A percentile compares a stretch with the other conserved stretches of the same genome.
phyloP scores from a whole-genome alignment of 2,329 filamentous ascomycete species.

The Ophiostoma montium region DNA sequence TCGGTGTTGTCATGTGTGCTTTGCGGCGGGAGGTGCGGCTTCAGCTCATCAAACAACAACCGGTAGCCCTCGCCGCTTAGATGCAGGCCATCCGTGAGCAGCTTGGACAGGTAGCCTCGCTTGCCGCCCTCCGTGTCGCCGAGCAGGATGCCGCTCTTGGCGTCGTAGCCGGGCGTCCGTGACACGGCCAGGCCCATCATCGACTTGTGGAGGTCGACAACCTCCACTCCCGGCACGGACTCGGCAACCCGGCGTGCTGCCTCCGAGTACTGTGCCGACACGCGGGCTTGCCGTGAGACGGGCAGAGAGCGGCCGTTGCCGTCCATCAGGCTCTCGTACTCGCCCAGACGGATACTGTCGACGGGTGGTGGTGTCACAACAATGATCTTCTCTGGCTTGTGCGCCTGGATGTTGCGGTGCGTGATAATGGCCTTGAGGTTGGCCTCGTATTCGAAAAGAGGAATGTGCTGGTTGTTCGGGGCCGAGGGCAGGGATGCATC shows the following conservation, averaged over 20 bases:
- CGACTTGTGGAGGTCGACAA: slow-evolving; percentile 68
- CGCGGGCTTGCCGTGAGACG: slow-evolving; percentile 29
- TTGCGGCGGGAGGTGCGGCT: slow-evolving; percentile 32
- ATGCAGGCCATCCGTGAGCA: slow-evolving; percentile 46
- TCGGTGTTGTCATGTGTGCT: slow-evolving; percentile 24
- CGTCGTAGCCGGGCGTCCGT: slow-evolving; percentile 42
- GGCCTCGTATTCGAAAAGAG: slow-evolving; percentile 57
- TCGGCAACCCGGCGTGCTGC: slow-evolving; percentile 53
- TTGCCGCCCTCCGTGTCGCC: slow-evolving; percentile 35
- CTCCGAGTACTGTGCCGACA: slow-evolving; percentile 43
- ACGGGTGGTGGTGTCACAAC: slow-evolving; percentile 73
- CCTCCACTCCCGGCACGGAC: slow-evolving; percentile 48
- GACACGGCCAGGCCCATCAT: slow-evolving; percentile 57
- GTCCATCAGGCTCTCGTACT: slow-evolving; percentile 28
- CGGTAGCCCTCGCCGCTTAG: slow-evolving; percentile 39
- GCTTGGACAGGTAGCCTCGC: slow-evolving; percentile 33
- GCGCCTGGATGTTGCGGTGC: slow-evolving; percentile 54
- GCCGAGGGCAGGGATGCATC: slow-evolving; percentile 59
- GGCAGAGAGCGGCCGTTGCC: slow-evolving; percentile 32
- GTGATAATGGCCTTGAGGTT: slow-evolving; percentile 60
- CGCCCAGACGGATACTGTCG: slow-evolving; percentile 54
- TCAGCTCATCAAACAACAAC: slow-evolving; percentile 35
- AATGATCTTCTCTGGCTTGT: slow-evolving; percentile 60
- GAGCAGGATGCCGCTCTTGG: slow-evolving; percentile 28
- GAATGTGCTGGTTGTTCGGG: slow-evolving; percentile 58